Percentiles rank a stretch among this genome's conserved stretches.
phyloP scores from a whole-genome alignment of 2,329 filamentous ascomycete genomes.

The Elsinoe fawcettii region DNA sequence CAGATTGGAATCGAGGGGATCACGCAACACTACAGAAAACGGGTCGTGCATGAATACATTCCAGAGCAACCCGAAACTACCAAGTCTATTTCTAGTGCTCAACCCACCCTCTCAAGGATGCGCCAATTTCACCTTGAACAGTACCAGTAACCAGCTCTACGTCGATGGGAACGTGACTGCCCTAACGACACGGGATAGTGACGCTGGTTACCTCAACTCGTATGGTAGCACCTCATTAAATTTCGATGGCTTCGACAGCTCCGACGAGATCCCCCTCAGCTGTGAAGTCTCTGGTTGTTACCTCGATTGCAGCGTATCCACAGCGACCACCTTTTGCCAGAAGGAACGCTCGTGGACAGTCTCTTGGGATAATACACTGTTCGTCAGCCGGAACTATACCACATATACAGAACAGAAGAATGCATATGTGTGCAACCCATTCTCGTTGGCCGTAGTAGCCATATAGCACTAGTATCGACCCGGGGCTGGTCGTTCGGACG shows the following conservation, averaged over 20 bases:
- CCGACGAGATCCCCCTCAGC: not conserved
- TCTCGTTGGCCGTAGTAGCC: not conserved
- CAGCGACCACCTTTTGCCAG: not conserved
- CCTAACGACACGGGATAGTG: not conserved
- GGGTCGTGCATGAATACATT: not conserved
- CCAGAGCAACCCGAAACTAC: not conserved
- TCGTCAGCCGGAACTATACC: not conserved
- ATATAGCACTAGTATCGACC: not conserved
- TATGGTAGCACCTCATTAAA: not conserved
- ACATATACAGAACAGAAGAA: not conserved
- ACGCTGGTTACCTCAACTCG: not conserved
- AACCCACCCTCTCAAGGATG: not conserved
- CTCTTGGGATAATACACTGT: not conserved
- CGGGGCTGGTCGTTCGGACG: too few species aligned
- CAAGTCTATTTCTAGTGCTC: not conserved
- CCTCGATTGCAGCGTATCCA: not conserved
- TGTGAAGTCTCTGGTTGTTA: not conserved
- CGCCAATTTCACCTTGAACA: not conserved
- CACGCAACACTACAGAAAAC: not conserved
- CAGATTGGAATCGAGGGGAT: not conserved
- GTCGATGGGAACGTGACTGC: not conserved
- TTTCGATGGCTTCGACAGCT: not conserved
- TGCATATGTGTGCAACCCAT: not conserved
- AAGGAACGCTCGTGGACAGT: not conserved
- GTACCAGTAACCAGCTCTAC: not conserved